Evolutionary conservation across 1,139 yeast genomes (phyloP), one percentile per base, ranked within the genome.

Genomic region (Pichia sp.): DNA sequence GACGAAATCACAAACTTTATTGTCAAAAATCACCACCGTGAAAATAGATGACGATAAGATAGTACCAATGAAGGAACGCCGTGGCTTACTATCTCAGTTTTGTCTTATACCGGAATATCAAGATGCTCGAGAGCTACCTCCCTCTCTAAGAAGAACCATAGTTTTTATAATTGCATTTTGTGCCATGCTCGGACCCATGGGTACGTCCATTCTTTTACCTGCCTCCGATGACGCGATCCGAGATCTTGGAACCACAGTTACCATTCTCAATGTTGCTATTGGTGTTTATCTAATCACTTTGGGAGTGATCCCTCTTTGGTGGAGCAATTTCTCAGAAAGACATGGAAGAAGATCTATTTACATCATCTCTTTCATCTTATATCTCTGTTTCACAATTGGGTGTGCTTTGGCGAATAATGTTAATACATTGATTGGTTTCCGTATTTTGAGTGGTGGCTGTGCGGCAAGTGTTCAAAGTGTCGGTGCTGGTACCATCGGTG

Each of bases 401-500:
- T 72, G 86, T 47, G 77, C 94, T 0, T 57, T 80, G 24, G 64
- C 87, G 1, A 79, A 77, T 2, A 66, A 61, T 39, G 78, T 86
- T 27, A 69, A 69, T 2, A 66, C 76, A 32, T 66, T 86, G 35
- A 80, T 85, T 50, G 75, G 72, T 1, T 71, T 85, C 37, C 67
- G 95, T 47, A 73, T 82, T 13, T 56, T 84, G 3, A 69, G 81
- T 32, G 95, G 94, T 40, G 93, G 86, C 0, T 76, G 84, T 38
- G 80, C 88, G 3, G 93, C 94, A 0, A 75, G 88, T 29, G 94
- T 85, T 1, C 95, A 85, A 56, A 76, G 93, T 3, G 86, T 85
- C 6, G 95, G 95, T 1, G 95, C 95, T 0, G 95, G 94, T 3
- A 83, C 94, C 1, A 76, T 86, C 30, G 73, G 84, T 14, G 96